Evolutionary conservation across 208 protist genomes (phyloP), one percentile per base, ranked within the genome.

Genomic region (Leptomonas seymouri): DNA sequence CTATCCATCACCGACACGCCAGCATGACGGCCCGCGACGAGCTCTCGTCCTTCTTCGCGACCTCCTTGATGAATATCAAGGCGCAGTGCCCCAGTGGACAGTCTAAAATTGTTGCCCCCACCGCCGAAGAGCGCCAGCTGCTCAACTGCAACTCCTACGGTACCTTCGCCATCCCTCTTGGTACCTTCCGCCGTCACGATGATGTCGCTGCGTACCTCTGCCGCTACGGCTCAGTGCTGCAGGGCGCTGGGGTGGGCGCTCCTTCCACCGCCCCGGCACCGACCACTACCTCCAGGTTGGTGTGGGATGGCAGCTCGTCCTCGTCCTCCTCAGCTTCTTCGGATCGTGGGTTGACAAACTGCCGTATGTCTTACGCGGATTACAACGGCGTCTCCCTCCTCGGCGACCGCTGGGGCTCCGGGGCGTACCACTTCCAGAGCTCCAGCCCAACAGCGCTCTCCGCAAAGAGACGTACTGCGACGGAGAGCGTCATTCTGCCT

Each of bases 131-230:
- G 21, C 56, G 41, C 21, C 34, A 3, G 5, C 34, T 61, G 41
- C 56, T 61, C 6, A 14, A 34, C 56, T 25, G 39, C 56, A 61
- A 16, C 39, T 46, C 34, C 7, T 61, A 49, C 56, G 56, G 56
- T 39, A 61, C 56, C 56, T 61, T 61, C 39, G 34, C 56, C 56
- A 61, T 61, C 56, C 56, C 56, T 2, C 49, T 34, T 49, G 56
- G 41, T 23, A 49, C 56, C 41, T 49, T 61, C 39, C 56, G 25
- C 23, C 56, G 41, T 6, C 14, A n/a, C 41, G 20, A 4, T 39
- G n/a, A 12, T 23, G 41, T 3, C 15, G 56, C 56, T 21, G 46
- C 56, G 8, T 34, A 21, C 21, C 39, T 61, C 23, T 61, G 49
- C 56, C 56, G 56, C 39, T n/a, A 45, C 34, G 23, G 20, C 56